These are phyloP conservation scores for Nadsonia starkeyi-henricii DNA, from an alignment of 1,139 yeast genomes.

Conservation along the genomic window DNA sequence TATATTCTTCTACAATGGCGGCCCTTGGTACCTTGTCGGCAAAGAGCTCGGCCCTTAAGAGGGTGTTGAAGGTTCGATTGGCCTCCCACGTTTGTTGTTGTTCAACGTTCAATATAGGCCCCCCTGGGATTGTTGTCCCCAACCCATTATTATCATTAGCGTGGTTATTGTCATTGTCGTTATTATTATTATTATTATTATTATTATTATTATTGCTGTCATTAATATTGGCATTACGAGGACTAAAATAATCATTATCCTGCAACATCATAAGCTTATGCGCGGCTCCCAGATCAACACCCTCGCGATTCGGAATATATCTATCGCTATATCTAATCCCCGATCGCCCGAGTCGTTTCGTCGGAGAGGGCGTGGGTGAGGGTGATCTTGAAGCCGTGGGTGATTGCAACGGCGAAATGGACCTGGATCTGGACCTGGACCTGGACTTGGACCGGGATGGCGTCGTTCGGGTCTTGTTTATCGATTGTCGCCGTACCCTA, in stretches of 20 bases:
- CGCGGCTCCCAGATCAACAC: slow-evolving; percentile 81
- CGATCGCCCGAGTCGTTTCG: slow-evolving; percentile 17
- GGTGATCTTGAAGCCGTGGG: not conserved
- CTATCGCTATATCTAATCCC: slow-evolving; percentile 54
- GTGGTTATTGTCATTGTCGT: slow-evolving; percentile 1
- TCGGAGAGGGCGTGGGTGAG: slow-evolving; percentile 11
- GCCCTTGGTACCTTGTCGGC: slow-evolving; percentile 69
- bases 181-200: slow-evolving; percentile 20
- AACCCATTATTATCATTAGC: slow-evolving; percentile 7
- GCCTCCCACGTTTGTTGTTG: slow-evolving; percentile 38
- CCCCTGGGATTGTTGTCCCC: too few relatives aligned
- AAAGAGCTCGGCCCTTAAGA: slow-evolving; percentile 78
- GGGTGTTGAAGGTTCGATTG: slow-evolving; percentile 71
- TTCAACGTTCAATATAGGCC: slow-evolving; percentile 1
- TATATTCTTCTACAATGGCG: slow-evolving; percentile 15
- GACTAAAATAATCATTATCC: too few relatives aligned
- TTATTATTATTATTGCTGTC: too few relatives aligned
- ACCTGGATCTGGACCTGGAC: too few relatives aligned
- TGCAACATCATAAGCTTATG: slow-evolving; percentile 37
- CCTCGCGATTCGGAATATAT: slow-evolving; percentile 74
- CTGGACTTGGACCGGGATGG: too few relatives aligned
- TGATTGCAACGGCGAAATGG: too few relatives aligned
- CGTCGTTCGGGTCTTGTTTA: slow-evolving; percentile 14
- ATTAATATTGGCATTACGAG: too few relatives aligned
- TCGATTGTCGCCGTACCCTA: slow-evolving; percentile 9